Conservation (phyloP, 305 asterid species). For the Rubia tinctorum region DNA sequence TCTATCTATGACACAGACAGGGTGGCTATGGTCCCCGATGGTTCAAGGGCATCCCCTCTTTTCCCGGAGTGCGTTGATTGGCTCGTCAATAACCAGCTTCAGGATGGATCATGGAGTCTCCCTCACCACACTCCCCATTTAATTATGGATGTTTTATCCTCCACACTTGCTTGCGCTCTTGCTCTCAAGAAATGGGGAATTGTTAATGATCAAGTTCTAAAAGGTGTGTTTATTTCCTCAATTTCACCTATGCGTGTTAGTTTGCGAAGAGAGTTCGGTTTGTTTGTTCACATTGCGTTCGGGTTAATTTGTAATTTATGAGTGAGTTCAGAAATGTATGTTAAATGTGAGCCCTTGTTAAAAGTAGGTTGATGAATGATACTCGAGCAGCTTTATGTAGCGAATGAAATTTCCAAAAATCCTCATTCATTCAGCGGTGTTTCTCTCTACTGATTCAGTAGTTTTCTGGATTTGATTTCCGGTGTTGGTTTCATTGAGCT, state of each 20-base stretch:
- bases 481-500: constrained; percentile 62
- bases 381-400: no score
- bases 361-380: no score
- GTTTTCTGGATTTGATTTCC: constrained; percentile 15
- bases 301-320: no score
- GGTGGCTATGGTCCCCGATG: constrained; percentile 98
- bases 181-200: constrained; percentile 79
- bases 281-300: no score
- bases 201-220: constrained; percentile 51
- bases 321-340: no score
- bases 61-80: constrained; percentile 73
- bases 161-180: constrained; percentile 80
- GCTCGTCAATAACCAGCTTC: constrained; percentile 69
- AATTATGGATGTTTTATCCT: constrained; percentile 65
- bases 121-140: constrained; percentile 60
- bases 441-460: no score
- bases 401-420: no score
- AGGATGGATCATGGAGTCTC: constrained; percentile 86
- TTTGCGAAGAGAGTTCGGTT: not conserved
- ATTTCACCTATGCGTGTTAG: not conserved
- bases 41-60: constrained; percentile 44
- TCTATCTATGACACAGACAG: constrained; percentile 93
- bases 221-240: constrained; percentile 32
- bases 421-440: no score
- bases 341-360: no score